A percentile compares a stretch with the other conserved stretches of the same genome.
phyloP scores from a whole-genome alignment of 2,329 filamentous ascomycete species.

The Claviceps digitariae region DNA sequence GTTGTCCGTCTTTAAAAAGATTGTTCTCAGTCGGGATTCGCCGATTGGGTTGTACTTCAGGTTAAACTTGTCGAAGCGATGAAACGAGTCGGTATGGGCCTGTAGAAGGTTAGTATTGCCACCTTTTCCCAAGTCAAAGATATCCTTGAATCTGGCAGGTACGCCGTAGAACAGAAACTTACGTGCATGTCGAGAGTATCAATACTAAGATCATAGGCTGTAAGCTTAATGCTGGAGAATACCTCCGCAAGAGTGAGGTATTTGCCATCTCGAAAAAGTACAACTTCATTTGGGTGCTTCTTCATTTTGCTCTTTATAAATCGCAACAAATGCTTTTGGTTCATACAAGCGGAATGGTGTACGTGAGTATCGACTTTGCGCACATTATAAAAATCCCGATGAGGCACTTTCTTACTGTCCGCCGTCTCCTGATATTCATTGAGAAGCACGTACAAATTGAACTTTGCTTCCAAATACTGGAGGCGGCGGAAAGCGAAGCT shows the following conservation, averaged over 20 bases:
- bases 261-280: conserved; percentile 83
- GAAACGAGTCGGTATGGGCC: conserved; percentile 95
- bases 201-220: conserved; percentile 93
- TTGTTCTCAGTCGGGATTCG: conserved; percentile 89
- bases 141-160: no score
- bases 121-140: background rate
- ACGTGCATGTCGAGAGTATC: conserved; percentile 98
- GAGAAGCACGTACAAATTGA: conserved; percentile 81
- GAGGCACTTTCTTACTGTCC: conserved; percentile 93
- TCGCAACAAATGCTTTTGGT: conserved; percentile 92
- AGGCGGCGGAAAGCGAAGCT: conserved; percentile 91
- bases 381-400: conserved; percentile 98
- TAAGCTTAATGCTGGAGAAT: conserved; percentile 93
- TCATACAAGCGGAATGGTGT: conserved; percentile 98
- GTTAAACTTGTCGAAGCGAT: conserved; percentile 99
- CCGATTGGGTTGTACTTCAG: conserved; percentile 97
- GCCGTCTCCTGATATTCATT: conserved; percentile 98
- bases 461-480: conserved; percentile 93
- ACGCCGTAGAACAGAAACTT: no score
- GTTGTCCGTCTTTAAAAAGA: conserved; percentile 98
- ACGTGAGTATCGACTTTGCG: conserved; percentile 98
- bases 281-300: conserved; percentile 87
- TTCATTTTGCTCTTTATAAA: conserved; percentile 99
- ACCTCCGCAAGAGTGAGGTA: conserved; percentile 84
- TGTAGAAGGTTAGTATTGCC: conserved; percentile 18